Percentiles rank a stretch among this genome's conserved stretches.
phyloP scores from a whole-genome alignment of 495 filamentous ascomycete species.

The Trichoderma reesei region DNA sequence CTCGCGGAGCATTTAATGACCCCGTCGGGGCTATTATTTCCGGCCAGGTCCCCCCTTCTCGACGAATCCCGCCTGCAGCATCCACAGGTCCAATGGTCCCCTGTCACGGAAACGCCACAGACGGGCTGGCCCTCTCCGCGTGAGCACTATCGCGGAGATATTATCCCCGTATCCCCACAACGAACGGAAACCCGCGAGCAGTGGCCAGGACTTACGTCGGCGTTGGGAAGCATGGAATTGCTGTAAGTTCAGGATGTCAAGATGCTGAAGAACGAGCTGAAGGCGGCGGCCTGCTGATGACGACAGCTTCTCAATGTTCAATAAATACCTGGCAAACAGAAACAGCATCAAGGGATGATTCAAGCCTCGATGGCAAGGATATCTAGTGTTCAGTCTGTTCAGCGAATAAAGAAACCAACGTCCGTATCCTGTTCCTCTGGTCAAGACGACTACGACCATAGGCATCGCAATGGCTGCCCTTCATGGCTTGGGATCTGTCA shows the following conservation, averaged over 20 bases:
- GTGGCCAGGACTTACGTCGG: neutral
- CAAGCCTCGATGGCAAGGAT: too few relatives aligned
- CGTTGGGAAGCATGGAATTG: neutral
- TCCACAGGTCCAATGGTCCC: neutral
- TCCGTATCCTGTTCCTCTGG: too few relatives aligned
- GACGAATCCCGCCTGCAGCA: neutral
- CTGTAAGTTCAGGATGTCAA: neutral
- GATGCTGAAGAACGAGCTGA: neutral
- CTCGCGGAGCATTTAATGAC: neutral
- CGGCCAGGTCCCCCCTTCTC: neutral
- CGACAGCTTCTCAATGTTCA: too few relatives aligned
- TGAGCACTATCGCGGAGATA: neutral
- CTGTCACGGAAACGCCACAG: neutral
- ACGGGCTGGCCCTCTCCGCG: neutral
- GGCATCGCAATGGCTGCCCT: neutral
- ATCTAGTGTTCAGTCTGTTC: too few relatives aligned
- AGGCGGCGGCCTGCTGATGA: too few relatives aligned
- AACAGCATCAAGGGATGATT: too few relatives aligned
- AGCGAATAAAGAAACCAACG: too few relatives aligned
- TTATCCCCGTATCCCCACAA: neutral
- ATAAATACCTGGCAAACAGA: too few relatives aligned
- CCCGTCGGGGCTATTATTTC: conserved; percentile 8
- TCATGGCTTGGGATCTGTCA: neutral
- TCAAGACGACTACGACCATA: too few relatives aligned
- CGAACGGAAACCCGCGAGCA: neutral